These are phyloP conservation scores for Plenodomus tracheiphilus DNA, from an alignment of 2,329 filamentous ascomycete species.

Conservation along the genomic window DNA sequence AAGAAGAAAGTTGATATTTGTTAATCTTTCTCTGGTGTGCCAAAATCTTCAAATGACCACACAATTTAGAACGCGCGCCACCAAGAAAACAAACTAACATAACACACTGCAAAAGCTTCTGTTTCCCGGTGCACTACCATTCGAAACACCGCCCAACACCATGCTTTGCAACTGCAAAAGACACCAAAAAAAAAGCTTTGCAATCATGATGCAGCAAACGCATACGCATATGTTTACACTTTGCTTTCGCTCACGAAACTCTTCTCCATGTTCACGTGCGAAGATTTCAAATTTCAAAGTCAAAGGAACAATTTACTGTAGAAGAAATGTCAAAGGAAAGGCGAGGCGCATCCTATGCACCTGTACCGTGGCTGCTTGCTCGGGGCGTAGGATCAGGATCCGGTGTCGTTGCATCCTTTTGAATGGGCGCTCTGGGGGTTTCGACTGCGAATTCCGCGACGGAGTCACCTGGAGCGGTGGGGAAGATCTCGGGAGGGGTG, in stretches of 20 bases:
- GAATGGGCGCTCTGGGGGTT: slow-evolving; percentile 40
- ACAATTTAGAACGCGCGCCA: too few relatives aligned
- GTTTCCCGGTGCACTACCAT: slow-evolving; percentile 1
- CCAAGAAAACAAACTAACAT: too few relatives aligned
- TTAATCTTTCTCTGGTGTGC: too few relatives aligned
- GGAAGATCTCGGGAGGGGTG: slow-evolving; percentile 57
- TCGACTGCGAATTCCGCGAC: slow-evolving; percentile 45
- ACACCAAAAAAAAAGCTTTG: neutral
- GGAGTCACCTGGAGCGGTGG: slow-evolving; percentile 45
- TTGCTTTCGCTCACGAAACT: too few relatives aligned
- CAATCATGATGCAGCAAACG: neutral
- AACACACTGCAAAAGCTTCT: neutral
- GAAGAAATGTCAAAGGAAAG: slow-evolving; percentile 1
- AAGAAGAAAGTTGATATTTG: too few relatives aligned
- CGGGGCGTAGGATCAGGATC: slow-evolving; percentile 50
- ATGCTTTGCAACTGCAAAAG: neutral
- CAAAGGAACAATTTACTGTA: slow-evolving; percentile 5
- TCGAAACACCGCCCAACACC: neutral
- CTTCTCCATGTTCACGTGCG: too few relatives aligned
- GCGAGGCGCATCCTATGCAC: neutral
- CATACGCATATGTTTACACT: neutral
- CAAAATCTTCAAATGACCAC: too few relatives aligned
- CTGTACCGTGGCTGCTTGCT: slow-evolving; percentile 2
- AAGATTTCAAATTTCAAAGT: neutral
- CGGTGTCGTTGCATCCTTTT: slow-evolving; percentile 31